A percentile compares a stretch with the other conserved stretches of the same genome.
These are phyloP conservation scores for Phytophthora parvispora DNA, from an alignment of 352 stramenopile genomes.

Conservation along the genomic window DNA sequence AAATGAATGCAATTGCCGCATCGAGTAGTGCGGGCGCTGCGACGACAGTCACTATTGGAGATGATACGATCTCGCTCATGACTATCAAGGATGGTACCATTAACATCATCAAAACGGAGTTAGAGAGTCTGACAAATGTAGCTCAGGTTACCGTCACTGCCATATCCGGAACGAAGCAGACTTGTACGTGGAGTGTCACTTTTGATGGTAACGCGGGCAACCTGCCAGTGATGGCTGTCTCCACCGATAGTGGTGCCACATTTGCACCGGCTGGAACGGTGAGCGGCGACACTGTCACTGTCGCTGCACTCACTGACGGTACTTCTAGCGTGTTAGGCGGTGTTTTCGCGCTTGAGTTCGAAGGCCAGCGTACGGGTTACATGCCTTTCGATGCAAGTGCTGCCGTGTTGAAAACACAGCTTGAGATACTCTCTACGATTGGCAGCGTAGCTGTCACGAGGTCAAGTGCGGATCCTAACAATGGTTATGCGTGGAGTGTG, in stretches of 20 bases:
- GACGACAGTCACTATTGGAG: conserved; percentile 58
- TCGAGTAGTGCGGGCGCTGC: conserved; percentile 46
- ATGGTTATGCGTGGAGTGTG: conserved; percentile 94
- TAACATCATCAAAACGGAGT: conserved; percentile 96
- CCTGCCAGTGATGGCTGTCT: conserved; percentile 67
- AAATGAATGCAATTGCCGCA: conserved; percentile 73
- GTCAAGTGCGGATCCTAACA: conserved; percentile 91
- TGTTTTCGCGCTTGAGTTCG: conserved; percentile 92
- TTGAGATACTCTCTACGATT: conserved; percentile 93
- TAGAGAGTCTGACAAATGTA: conserved; percentile 93
- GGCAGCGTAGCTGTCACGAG: conserved; percentile 90
- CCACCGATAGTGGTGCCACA: conserved; percentile 43
- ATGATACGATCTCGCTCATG: conserved; percentile 87
- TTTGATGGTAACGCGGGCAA: conserved; percentile 96
- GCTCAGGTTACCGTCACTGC: conserved; percentile 91
- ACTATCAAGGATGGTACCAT: conserved; percentile 85
- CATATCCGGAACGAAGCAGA: conserved; percentile 55
- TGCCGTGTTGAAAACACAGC: conserved; percentile 88
- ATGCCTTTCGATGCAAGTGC: conserved; percentile 92
- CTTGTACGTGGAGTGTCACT: conserved; percentile 94
- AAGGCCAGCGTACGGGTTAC: conserved; percentile 92
- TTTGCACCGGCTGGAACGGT: conserved; percentile 46
- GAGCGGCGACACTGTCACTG: conserved; percentile 57
- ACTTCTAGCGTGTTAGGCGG: conserved; percentile 70
- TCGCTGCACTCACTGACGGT: conserved; percentile 46